Base-by-base conservation (phyloP, 768 basidiomycete genomes). In the Suillus variegatus region DNA sequence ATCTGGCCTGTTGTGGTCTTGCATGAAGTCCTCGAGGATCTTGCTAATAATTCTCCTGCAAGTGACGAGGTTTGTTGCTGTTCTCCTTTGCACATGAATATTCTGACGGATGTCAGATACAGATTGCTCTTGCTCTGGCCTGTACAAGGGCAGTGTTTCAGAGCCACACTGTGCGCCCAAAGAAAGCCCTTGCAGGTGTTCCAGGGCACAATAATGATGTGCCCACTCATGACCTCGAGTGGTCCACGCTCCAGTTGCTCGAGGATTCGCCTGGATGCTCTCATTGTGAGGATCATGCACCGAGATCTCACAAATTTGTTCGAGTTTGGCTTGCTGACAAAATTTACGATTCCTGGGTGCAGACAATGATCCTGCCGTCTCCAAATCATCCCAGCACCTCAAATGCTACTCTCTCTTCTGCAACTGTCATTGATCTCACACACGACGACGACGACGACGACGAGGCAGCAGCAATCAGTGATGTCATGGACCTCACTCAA, bases 1-100 rank as follows among this genome's bases (percentile, higher is more conserved):
- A 44, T 64, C 3, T 64, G 54, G 63, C 63, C 63, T 4, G 63
- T 40, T 4, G 40, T 64, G 7, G 55, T 64, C 28, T 25, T 64
- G 22, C 12, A 64, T 2, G 41, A 64, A 32, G n/a, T 64, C 63
- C 63, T 64, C 1, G 52, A 35, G 13, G 63, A 64, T 2, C 63
- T 64, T 0, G 13, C 22, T 25, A 63, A 52, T 6, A 57, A 44
- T 52, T 63, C 54, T 13, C 43, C 43, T 6, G 5, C 4, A 6
- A 38, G 62, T 41, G 43, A 57, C 4, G 51, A 63, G 62, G 62
- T 58, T 38, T 8, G 36, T 63, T 0, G 12, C 12, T 13, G 40
- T 13, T 40, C 12, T 40, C 14, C 0, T 22, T 16, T 51, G 22
- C 47, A 1, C 7, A 1, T 51, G 16, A 6, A 18, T 28, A 25